Percentiles rank a stretch among this genome's conserved stretches.
phyloP scores from a whole-genome alignment of 495 filamentous ascomycete genomes.

The Neurospora sp. region DNA sequence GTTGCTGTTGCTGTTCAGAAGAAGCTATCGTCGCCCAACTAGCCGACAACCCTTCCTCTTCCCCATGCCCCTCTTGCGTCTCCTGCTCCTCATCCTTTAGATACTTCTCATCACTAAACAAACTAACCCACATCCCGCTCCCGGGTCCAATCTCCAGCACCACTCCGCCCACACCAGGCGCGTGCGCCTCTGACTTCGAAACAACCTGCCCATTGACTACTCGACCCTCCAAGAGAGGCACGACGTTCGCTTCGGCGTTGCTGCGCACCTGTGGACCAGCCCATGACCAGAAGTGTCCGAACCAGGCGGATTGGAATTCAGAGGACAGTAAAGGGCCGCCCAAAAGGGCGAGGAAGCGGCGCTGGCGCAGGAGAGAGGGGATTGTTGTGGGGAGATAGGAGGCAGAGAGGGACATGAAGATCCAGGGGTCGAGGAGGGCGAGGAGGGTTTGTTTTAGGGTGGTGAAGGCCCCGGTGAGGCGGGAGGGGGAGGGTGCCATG shows the following conservation, averaged over 20 bases:
- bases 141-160: conserved; percentile 42
- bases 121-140: conserved; percentile 34
- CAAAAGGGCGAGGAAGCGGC: conserved; percentile 19
- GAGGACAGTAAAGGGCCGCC: conserved; percentile 18
- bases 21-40: conserved; percentile 1
- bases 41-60: not conserved
- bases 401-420: conserved; percentile 28
- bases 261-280: conserved; percentile 28
- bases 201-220: conserved; percentile 16
- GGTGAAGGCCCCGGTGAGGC: not conserved
- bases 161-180: conserved; percentile 22
- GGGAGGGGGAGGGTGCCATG: not conserved
- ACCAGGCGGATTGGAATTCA: conserved; percentile 30
- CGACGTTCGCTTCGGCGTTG: conserved; percentile 18
- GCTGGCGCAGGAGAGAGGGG: conserved; percentile 16
- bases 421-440: conserved; percentile 27
- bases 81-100: not conserved
- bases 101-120: conserved; percentile 16
- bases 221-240: conserved; percentile 33
- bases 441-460: conserved; percentile 2
- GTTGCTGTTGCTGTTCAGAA: not conserved
- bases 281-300: conserved; percentile 37
- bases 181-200: not conserved
- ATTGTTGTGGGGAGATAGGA: conserved; percentile 29
- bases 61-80: not conserved